A percentile compares a stretch with the other conserved stretches of the same genome.
Evolutionary conservation across 805 yeast species (phyloP).

Genomic region (Priceomyces carsonii): DNA sequence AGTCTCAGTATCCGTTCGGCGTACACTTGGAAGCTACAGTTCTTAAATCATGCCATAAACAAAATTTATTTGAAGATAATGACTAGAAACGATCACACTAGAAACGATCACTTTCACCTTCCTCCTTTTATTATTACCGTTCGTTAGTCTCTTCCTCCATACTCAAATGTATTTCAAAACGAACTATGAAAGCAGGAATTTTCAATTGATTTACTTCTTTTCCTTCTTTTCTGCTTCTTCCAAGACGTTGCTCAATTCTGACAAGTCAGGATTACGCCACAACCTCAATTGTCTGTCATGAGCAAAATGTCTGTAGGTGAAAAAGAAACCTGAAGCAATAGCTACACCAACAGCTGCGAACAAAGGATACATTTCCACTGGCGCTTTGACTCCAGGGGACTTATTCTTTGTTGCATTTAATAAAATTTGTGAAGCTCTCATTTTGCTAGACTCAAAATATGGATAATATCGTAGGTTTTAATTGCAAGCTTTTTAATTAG

Average conservation of each 20-base stretch:
- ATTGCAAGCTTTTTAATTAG: not conserved
- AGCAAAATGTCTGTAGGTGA: constrained; percentile 50
- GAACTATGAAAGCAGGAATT: not conserved
- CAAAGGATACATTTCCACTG: constrained; percentile 49
- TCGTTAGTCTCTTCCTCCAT: no score
- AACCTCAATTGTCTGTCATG: constrained; percentile 46
- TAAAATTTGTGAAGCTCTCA: constrained; percentile 43
- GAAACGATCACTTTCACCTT: no score
- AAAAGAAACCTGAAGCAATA: constrained; percentile 34
- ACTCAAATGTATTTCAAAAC: no score
- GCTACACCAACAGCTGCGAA: constrained; percentile 48
- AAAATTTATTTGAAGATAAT: no score
- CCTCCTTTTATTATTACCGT: no score
- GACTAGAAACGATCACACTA: no score
- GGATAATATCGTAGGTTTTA: not conserved
- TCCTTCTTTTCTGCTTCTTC: constrained; percentile 34
- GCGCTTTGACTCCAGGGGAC: constrained; percentile 22
- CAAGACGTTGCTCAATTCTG: constrained; percentile 42
- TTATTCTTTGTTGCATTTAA: constrained; percentile 41
- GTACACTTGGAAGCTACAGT: no score
- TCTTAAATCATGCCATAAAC: no score
- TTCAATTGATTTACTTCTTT: constrained; percentile 7
- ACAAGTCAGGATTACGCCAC: constrained; percentile 47
- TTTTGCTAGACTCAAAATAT: constrained; percentile 12
- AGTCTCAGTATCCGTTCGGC: no score